Conservation (phyloP, 805 yeast species). For the Wickerhamomyces pijperi region DNA sequence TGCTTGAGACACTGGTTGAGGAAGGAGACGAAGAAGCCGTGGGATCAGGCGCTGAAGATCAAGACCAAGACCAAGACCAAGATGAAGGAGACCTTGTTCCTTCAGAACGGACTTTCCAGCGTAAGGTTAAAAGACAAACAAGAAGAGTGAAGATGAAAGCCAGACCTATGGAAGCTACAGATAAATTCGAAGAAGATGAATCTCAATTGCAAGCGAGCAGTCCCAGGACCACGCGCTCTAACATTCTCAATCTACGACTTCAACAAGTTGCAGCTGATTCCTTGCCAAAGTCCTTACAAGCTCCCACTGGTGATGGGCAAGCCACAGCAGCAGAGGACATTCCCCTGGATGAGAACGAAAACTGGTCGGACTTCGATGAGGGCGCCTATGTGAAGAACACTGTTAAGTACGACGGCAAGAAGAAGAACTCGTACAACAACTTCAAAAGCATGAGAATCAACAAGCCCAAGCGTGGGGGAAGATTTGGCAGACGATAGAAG, state of each 20-base stretch:
- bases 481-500: neutral
- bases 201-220: too few species aligned
- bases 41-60: constrained; percentile 6
- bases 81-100: too few species aligned
- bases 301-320: neutral
- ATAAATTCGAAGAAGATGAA: neutral
- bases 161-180: constrained; percentile 3
- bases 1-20: constrained; percentile 1
- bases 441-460: neutral
- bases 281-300: neutral
- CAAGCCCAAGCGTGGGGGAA: neutral
- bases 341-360: neutral
- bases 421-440: neutral
- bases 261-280: neutral
- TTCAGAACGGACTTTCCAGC: too few species aligned
- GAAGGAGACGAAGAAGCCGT: constrained; percentile 10
- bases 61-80: too few species aligned
- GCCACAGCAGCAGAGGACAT: too few species aligned
- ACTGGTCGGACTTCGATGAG: neutral
- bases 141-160: constrained; percentile 17
- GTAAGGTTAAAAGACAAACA: constrained; percentile 22
- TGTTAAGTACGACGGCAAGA: neutral
- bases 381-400: neutral
- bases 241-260: neutral
- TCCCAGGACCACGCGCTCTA: neutral